Evolutionary conservation across 352 stramenopile species (phyloP).

Genomic region (Aphanomyces stellatus): DNA sequence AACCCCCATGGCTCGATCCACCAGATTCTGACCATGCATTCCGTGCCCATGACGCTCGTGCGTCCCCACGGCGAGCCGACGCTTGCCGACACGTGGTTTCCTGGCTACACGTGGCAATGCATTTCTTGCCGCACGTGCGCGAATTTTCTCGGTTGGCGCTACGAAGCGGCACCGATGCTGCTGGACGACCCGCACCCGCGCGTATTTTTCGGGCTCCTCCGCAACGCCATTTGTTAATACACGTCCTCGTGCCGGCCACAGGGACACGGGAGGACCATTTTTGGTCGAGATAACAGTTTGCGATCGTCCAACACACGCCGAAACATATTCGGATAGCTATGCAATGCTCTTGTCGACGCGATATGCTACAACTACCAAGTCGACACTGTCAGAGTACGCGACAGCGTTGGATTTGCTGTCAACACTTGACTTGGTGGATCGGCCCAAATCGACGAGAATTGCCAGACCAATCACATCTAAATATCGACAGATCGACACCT

Average conservation of each 20-base stretch:
- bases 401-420: too few species aligned
- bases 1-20: conserved; percentile 70
- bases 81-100: conserved; percentile 70
- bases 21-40: conserved; percentile 66
- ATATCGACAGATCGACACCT: too few species aligned
- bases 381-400: too few species aligned
- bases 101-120: conserved; percentile 74
- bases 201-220: conserved; percentile 14
- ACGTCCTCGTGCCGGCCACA: not conserved
- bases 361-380: too few species aligned
- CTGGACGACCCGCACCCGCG: not conserved
- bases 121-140: conserved; percentile 58
- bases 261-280: not conserved
- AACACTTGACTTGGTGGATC: too few species aligned
- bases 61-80: conserved; percentile 38
- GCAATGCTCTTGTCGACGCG: too few species aligned
- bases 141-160: conserved; percentile 70
- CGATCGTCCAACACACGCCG: too few species aligned
- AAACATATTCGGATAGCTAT: too few species aligned
- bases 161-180: not conserved
- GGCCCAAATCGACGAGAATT: too few species aligned
- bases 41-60: conserved; percentile 36
- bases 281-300: too few species aligned
- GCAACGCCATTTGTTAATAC: conserved; percentile 2
- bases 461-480: too few species aligned